These are phyloP conservation scores for Pythium vanterpoolii DNA, from an alignment of 352 stramenopile genomes.

Conservation along the genomic window DNA sequence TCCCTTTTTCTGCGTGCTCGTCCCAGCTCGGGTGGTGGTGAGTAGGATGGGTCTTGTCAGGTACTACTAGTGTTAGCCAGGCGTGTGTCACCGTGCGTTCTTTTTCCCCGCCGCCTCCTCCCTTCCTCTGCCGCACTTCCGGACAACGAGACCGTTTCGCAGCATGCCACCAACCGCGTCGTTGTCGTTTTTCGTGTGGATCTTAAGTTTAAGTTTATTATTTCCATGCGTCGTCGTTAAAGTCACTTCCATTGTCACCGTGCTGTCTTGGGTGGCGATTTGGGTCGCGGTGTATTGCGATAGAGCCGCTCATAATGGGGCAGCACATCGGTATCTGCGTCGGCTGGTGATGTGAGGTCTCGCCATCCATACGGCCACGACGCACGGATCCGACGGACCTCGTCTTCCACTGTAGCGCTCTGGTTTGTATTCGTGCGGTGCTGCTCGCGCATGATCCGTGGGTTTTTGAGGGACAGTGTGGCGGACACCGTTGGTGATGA, in stretches of 20 bases:
- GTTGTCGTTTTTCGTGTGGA: constrained; percentile 15
- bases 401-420: constrained; percentile 26
- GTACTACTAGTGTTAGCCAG: constrained; percentile 11
- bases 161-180: background rate
- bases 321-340: constrained; percentile 2
- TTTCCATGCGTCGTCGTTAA: constrained; percentile 13
- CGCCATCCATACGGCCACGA: constrained; percentile 68
- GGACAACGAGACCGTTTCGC: background rate
- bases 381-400: constrained; percentile 59
- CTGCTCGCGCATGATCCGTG: constrained; percentile 37
- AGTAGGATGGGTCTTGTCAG: constrained; percentile 3
- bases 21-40: background rate
- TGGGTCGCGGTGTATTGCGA: constrained; percentile 16
- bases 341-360: constrained; percentile 23
- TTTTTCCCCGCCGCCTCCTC: background rate
- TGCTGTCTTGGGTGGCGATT: background rate
- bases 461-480: background rate
- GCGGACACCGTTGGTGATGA: background rate
- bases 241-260: background rate
- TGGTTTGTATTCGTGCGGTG: constrained; percentile 37
- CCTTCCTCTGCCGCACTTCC: background rate
- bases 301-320: constrained; percentile 29
- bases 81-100: background rate
- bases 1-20: background rate
- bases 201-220: constrained; percentile 35